Conservation (phyloP, 2,329 filamentous ascomycete species). For the Colletotrichum sp. region DNA sequence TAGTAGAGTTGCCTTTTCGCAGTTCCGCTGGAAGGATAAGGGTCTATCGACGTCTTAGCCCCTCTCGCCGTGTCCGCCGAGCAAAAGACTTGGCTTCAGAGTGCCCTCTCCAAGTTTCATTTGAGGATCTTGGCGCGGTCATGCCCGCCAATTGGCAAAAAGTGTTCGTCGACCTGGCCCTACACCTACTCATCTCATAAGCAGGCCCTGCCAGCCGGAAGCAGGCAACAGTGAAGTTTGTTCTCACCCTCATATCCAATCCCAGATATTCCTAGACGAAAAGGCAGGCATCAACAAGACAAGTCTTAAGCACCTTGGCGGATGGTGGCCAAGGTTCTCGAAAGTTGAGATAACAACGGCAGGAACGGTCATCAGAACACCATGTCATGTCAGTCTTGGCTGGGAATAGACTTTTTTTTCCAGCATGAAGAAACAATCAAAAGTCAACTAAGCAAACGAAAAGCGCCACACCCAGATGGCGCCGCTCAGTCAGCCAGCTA, state of each 20-base stretch:
- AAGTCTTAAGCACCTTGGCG: background rate
- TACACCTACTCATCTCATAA: background rate
- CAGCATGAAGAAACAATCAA: background rate
- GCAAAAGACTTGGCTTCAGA: background rate
- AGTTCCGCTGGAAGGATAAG: too few species aligned
- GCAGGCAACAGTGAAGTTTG: background rate
- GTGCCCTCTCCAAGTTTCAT: fast-evolving
- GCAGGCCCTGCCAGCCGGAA: background rate
- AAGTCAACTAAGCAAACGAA: background rate
- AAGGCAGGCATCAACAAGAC: background rate
- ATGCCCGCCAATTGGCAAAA: background rate
- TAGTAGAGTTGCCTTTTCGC: background rate
- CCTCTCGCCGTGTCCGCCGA: background rate
- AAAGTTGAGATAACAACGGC: background rate
- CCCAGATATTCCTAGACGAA: background rate
- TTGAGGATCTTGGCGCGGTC: background rate
- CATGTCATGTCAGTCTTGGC: background rate
- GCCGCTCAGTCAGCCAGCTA: background rate
- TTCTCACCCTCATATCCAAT: background rate
- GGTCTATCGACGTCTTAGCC: too few species aligned
- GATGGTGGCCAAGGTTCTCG: background rate
- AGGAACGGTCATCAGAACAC: background rate
- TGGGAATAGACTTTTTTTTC: background rate
- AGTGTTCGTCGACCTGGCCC: background rate
- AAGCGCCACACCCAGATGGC: background rate